Evolutionary conservation across 1,284 basidiomycete genomes (phyloP).

Genomic region (Porodaedalea pini): DNA sequence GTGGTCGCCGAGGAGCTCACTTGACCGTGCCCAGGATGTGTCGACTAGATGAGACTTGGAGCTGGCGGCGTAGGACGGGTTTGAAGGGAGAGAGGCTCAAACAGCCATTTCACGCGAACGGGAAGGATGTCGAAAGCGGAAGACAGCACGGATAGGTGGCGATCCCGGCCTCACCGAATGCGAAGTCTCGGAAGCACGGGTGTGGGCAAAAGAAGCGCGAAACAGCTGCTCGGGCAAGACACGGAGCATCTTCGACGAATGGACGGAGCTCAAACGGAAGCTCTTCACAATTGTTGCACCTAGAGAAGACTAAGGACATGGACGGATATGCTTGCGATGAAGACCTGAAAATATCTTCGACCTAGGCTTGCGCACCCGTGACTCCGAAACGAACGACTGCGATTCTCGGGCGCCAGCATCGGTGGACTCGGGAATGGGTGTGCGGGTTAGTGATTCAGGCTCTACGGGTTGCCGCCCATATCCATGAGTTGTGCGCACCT

Average conservation of each 20-base stretch:
- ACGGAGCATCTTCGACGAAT: background rate
- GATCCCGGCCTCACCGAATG: slow-evolving; percentile 4
- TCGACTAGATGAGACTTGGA: background rate
- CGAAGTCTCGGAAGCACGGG: background rate
- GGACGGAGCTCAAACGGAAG: background rate
- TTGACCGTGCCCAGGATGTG: too few species aligned
- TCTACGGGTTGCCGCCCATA: too few species aligned
- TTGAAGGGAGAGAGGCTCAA: background rate
- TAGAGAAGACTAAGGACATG: too few species aligned
- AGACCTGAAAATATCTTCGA: too few species aligned
- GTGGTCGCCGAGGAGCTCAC: background rate
- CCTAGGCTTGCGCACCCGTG: too few species aligned
- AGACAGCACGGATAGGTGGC: background rate
- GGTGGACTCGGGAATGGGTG: background rate
- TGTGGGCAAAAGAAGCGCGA: background rate
- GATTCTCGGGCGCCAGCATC: background rate
- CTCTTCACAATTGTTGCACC: too few species aligned
- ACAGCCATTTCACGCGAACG: background rate
- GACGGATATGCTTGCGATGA: too few species aligned
- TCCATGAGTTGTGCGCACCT: too few species aligned
- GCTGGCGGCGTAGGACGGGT: background rate
- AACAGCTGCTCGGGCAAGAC: background rate
- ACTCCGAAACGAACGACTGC: background rate
- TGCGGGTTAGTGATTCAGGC: too few species aligned
- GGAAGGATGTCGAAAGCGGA: background rate